Evolutionary conservation across 148 eudicot genomes (phyloP), one percentile per base, ranked within the genome.

Genomic region (Bassia scoparia): DNA sequence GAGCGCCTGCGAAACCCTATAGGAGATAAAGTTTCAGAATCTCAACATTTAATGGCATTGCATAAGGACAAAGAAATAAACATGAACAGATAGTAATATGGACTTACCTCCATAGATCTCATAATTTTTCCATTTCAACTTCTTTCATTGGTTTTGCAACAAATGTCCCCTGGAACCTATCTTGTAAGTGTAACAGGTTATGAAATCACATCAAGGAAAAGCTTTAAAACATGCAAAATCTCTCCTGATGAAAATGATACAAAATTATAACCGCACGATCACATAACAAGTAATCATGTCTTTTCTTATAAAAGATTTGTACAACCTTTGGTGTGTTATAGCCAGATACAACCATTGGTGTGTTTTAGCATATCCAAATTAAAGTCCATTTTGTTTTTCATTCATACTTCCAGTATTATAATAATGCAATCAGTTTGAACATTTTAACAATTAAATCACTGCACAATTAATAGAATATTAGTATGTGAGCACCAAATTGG

Each of bases 1-100:
- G 97, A 13, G 98, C 97, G 77, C 98, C 98, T 43, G 98, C 97
- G 82, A 95, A 85, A 72, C 98, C 96, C 98, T 93, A 69, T 67
- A 76, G 68, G 37, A 70, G 17, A 67, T 62, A 4, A 20, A 75
- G 66, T 33, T 16, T 35, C 5, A 3, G 4, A 65, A n/a, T n/a
- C n/a, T 4, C 10, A 15, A 23, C 29, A 34, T 24, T 75, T 5
- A 7, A 34, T 26, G 53, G 34, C 21, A 35, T 20, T 37, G 21
- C 4, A 14, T 0, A 41, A 23, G 8, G 5, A 9, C 12, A 35
- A 63, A 26, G 29, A 16, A 66, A 15, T 5, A 3, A 29, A 29
- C 24, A 23, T n/a, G 46, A 23, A 34, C 14, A 21, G 14, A 14
- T 12, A 2, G 15, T 6, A 63, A 10, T 62, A 56, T 44, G 1